Evolutionary conservation across 1,284 basidiomycete genomes (phyloP).

Genomic region (Heliocybe sulcata): DNA sequence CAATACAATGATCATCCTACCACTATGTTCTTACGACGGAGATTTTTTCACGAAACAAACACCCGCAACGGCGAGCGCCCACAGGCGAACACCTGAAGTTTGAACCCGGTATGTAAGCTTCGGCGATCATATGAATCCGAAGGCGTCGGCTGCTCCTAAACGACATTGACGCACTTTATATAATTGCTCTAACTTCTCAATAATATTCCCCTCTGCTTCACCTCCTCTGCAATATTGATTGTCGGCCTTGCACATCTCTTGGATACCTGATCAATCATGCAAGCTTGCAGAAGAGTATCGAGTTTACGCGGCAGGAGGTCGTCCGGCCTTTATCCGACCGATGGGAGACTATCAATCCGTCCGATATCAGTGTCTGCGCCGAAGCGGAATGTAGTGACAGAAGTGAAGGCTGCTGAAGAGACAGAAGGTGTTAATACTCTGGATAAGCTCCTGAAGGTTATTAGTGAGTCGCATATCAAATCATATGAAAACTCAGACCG

Average conservation of each 20-base stretch:
- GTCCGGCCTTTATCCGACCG: background rate
- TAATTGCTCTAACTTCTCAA: no score
- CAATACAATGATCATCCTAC: no score
- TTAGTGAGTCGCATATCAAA: constrained; percentile 38
- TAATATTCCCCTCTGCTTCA: no score
- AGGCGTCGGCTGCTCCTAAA: no score
- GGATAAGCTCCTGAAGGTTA: constrained; percentile 47
- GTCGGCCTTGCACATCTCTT: background rate
- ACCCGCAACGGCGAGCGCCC: no score
- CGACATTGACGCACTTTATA: no score
- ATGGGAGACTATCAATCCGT: background rate
- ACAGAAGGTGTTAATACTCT: constrained; percentile 51
- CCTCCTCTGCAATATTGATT: background rate
- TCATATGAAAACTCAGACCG: background rate
- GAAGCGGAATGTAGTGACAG: background rate
- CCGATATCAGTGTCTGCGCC: background rate
- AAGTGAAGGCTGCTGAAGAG: constrained; percentile 31
- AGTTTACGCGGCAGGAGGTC: background rate
- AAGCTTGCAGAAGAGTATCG: background rate
- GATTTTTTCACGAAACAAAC: no score
- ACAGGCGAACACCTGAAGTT: no score
- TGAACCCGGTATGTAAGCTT: no score
- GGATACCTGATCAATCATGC: background rate
- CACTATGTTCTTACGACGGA: no score
- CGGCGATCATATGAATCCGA: no score